A percentile compares a stretch with the other conserved stretches of the same genome.
These are phyloP conservation scores for Fusarium heterosporum DNA, from an alignment of 2,329 filamentous ascomycete species.

Conservation along the genomic window DNA sequence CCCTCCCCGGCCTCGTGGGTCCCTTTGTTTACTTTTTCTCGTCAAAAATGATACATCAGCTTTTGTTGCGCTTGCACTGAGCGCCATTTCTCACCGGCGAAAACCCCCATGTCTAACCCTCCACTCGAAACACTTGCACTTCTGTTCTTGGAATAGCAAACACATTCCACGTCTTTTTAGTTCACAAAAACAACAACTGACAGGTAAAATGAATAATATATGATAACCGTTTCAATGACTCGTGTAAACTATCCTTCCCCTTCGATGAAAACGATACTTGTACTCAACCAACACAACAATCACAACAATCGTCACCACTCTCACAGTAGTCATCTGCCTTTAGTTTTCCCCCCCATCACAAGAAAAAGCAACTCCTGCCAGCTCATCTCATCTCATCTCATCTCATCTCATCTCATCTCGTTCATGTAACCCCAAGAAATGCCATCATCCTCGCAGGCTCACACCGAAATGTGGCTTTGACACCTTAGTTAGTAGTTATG, in stretches of 20 bases:
- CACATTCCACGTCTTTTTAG: slow-evolving; percentile 4
- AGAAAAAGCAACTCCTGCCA: slow-evolving; percentile 31
- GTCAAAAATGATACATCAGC: slow-evolving; percentile 34
- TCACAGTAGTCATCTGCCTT: too few species aligned
- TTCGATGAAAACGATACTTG: too few species aligned
- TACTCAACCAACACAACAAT: too few species aligned
- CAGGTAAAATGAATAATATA: neutral
- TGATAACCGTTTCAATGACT: neutral
- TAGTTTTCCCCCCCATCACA: too few species aligned
- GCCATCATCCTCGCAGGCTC: neutral
- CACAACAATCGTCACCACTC: too few species aligned
- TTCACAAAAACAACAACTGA: neutral
- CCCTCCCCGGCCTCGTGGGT: slow-evolving; percentile 24
- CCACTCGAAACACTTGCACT: slow-evolving; percentile 10
- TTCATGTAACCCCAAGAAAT: neutral
- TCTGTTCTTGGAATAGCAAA: slow-evolving; percentile 5
- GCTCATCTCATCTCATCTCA: slow-evolving; percentile 13
- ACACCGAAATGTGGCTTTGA: slow-evolving; percentile 17
- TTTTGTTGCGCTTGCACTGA: slow-evolving; percentile 2
- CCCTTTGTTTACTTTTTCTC: slow-evolving; percentile 6
- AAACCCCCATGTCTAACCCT: slow-evolving; percentile 12
- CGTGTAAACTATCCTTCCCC: neutral
- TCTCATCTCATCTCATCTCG: neutral
- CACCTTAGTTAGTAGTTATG: neutral
- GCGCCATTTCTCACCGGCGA: slow-evolving; percentile 19